phyloP scores from a whole-genome alignment of 2,329 filamentous ascomycete genomes.

The Aspergillus brasiliensis region DNA sequence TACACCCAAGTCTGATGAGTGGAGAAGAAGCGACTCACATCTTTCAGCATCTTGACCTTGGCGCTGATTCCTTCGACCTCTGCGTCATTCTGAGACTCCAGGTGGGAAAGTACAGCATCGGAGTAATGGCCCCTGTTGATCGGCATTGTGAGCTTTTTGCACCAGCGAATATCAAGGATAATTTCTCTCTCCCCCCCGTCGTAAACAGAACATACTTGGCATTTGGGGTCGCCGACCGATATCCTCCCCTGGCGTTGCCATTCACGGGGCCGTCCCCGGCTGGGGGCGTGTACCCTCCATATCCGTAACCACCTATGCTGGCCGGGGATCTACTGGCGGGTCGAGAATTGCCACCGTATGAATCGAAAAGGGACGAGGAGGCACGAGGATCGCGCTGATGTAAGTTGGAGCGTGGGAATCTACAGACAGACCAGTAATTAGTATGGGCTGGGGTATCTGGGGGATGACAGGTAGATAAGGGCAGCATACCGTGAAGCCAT shows the following conservation, averaged over 20 bases:
- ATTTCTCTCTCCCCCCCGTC: not conserved
- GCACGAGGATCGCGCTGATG: slow-evolving; percentile 69
- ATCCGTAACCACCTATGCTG: slow-evolving; percentile 56
- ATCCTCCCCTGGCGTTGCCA: slow-evolving; percentile 33
- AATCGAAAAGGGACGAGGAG: slow-evolving; percentile 73
- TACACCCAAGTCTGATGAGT: not conserved
- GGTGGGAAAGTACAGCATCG: slow-evolving; percentile 84
- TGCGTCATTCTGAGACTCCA: slow-evolving; percentile 93
- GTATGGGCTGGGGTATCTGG: not conserved
- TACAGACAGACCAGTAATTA: slow-evolving; percentile 31
- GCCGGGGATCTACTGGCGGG: slow-evolving; percentile 43
- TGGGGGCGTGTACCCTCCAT: slow-evolving; percentile 34
- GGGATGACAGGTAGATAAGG: not conserved
- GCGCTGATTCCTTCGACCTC: slow-evolving; percentile 88
- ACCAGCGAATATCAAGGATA: not conserved
- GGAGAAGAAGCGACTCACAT: slow-evolving; percentile 59
- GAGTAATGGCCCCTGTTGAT: slow-evolving; percentile 78
- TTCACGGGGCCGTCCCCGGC: slow-evolving; percentile 27
- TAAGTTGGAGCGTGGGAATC: slow-evolving; percentile 68
- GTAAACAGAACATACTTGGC: slow-evolving; percentile 54
- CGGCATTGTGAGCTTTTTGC: slow-evolving; percentile 4
- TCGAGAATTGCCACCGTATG: slow-evolving; percentile 63
- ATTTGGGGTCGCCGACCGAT: slow-evolving; percentile 71
- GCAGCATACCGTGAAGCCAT: slow-evolving; percentile 41
- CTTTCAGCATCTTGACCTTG: slow-evolving; percentile 86